Evolutionary conservation across 2,329 filamentous ascomycete species (phyloP), one percentile per base, ranked within the genome.

Genomic region (Shiraia sp.): DNA sequence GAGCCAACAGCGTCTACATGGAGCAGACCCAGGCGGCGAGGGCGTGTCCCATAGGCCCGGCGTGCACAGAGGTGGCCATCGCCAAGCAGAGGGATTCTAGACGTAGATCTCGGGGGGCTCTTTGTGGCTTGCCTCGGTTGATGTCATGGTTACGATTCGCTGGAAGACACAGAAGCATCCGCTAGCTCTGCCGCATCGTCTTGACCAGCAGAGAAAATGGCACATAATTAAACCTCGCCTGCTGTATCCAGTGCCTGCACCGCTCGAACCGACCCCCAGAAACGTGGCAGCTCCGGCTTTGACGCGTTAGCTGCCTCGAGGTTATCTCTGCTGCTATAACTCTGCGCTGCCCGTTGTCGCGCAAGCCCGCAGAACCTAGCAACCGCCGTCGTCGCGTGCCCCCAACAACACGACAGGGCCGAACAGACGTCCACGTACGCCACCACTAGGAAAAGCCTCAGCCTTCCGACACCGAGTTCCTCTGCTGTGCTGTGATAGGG

Each of bases 161-260:
- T 36, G 48, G 29, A 16, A 16, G 10, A 6, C 13, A n/a, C 15
- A 4, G 23, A n/a, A n/a, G n/a, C n/a, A n/a, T n/a, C n/a, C n/a
- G n/a, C n/a, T n/a, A n/a, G n/a, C n/a, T n/a, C n/a, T 10, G 23
- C 16, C 15, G 30, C 37, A 27, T 19, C 36, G n/a, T 32, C 28
- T 7, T 32, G 19, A 13, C 12, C 9, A 12, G 28, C 19, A 32
- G n/a, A 22, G 17, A n/a, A 33, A 33, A 30, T 6, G 10, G 16
- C 47, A 34, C 42, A 32, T 35, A 32, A 19, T 42, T 38, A n/a
- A n/a, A n/a, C n/a, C n/a, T 48, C 45, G 42, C 51, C 49, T 55
- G 49, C 57, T 60, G 22, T 35, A 50, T 55, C 41, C 32, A 62
- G 59, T 49, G 41, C 42, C 41, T 34, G 32, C 38, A 36, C 59